Conservation (phyloP, 352 stramenopile genomes). For the Achlya hypogyna region DNA sequence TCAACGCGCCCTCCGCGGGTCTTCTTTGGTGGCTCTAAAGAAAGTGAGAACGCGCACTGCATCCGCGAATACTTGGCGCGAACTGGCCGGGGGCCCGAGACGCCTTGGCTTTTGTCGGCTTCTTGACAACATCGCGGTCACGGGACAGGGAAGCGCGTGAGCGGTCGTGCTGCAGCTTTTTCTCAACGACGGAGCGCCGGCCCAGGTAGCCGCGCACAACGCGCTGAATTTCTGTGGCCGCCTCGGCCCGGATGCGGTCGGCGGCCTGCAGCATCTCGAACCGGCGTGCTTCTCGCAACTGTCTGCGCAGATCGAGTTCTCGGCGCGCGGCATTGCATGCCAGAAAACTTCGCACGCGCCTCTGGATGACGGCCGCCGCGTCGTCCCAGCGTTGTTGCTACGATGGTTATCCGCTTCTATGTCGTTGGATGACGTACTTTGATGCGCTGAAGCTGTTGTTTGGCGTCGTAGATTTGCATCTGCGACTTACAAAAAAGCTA, state of each 20-base stretch:
- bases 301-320: neutral
- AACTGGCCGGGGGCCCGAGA: neutral
- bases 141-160: neutral
- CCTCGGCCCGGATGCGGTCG: neutral
- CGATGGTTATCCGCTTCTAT: too few relatives aligned
- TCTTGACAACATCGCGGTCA: neutral
- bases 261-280: neutral
- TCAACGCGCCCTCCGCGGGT: neutral
- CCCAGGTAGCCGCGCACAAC: neutral
- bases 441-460: conserved; percentile 3
- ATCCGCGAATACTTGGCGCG: neutral
- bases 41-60: neutral
- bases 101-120: neutral
- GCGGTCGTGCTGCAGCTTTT: neutral
- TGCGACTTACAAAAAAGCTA: conserved; percentile 13
- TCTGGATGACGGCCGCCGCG: conserved; percentile 13
- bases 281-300: neutral
- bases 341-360: neutral
- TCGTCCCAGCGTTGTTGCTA: conserved; percentile 9
- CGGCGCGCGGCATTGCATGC: neutral
- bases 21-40: neutral
- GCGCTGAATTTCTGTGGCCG: neutral
- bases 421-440: neutral
- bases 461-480: conserved; percentile 12
- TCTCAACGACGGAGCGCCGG: neutral